Base-by-base conservation (phyloP, 2,329 filamentous ascomycete genomes). In the Chaetomiaceae sp. region DNA sequence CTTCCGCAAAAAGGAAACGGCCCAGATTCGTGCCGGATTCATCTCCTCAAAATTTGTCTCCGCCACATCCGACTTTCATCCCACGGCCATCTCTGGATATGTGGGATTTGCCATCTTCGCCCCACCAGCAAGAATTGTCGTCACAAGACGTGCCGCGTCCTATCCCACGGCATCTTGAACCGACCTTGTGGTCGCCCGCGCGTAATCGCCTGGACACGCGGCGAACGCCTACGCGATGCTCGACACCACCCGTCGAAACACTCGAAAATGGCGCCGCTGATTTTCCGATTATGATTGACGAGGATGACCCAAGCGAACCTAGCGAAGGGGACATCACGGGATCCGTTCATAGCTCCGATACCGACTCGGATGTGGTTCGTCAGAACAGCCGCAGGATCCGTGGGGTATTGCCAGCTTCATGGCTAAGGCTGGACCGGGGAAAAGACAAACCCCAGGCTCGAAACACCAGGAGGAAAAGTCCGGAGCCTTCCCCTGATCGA, bases 371-470 rank as follows among this genome's bases (percentile, higher is more conserved):
- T 19, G 57, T 65, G 11, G 65, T 68, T 20, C 61, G 60, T 8
- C 60, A 57, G 17, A 65, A 68, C 46, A 66, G 67, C 29, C 72
- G 64, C 42, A 68, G 70, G 42, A 78, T 84, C 38, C 71, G 71
- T 43, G 79, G 80, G 18, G 79, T 84, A 7, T 68, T 84, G 36
- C 81, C 81, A 32, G 81, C 81, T n/a, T 84, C 81, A 6, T 83
- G 80, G 75, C 68, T 84, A 45, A 73, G 80, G 34, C 61, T 84
- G 19, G 78, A 83, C 56, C 73, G 76, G 47, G 66, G 72, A 45
- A 59, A 61, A 19, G 52, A 63, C 24, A 63, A 57, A 54, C 47
- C 67, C 62, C 45, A 57, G 55, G 29, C 51, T 58, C 41, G 63
- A 61, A 45, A 60, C 60, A 38, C 39, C 18, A 49, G 24, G 51